Base-by-base conservation (phyloP, 345 rosid genomes). In the Gossypium rotundifolium region DNA sequence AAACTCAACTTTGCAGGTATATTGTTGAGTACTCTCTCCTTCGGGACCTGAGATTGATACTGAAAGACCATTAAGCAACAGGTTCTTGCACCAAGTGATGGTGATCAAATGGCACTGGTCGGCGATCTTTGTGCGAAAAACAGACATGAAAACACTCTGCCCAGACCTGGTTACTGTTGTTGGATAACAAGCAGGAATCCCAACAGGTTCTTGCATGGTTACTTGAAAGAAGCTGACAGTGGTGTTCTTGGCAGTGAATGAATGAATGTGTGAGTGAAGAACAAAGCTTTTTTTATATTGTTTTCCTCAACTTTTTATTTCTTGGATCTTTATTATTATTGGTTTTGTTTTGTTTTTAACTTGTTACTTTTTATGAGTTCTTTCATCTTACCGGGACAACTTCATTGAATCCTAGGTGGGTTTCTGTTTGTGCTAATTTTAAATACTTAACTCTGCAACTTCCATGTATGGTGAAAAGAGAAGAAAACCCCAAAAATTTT, bases 61-160 rank as follows among this genome's bases (percentile, higher is more conserved):
- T 0, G 89, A 85, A 13, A 88, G 86, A 42, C 89, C 89, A 70
- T 84, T 89, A 48, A 88, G 89, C 49, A 90, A 33, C 75, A 83
- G 72, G 83, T 88, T 90, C 83, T 86, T 90, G 83, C 85, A 88
- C 91, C 94, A 88, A 14, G 89, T 79, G 60, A 90, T 77, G 54
- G 88, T 86, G 67, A 90, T 88, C 58, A 86, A 70, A 74, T 91
- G 85, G 76, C 89, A 81, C 70, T 83, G 85, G 75, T 87, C 91
- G 16, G 89, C 89, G 0, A 90, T 68, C 75, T 86, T 88, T 38
- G 91, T 85, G 8, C 85, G 77, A 60, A 84, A 90, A 48, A 86
- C 82, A 10, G 94, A 88, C 87, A 85, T 83, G 81, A 88, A 84
- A 44, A 85, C 90, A 68, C 90, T 86, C 85, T 90, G 90, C 0